Conservation (phyloP, 2,329 filamentous ascomycete species). For the Zymoseptoria pseudotritici region DNA sequence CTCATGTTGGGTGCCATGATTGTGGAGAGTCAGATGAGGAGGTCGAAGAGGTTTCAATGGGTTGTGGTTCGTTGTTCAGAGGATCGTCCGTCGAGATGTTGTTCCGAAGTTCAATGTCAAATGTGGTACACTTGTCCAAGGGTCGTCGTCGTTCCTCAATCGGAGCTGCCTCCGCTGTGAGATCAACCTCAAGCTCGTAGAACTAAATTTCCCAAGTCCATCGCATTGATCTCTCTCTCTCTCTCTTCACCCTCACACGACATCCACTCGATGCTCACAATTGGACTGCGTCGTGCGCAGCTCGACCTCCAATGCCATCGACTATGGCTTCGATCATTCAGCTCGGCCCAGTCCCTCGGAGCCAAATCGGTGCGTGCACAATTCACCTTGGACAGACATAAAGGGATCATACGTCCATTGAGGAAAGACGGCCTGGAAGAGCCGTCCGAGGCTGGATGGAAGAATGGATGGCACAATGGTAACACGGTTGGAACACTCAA, state of each 20-base stretch:
- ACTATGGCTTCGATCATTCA: constrained; percentile 19
- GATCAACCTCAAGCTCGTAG: too few relatives aligned
- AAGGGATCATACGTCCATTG: neutral
- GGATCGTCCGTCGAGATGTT: neutral
- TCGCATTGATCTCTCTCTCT: too few relatives aligned
- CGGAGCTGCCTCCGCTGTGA: too few relatives aligned
- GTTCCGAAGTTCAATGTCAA: too few relatives aligned
- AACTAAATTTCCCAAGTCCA: too few relatives aligned
- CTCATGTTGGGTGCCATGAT: constrained; percentile 47
- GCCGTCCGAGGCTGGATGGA: neutral
- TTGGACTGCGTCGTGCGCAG: constrained; percentile 14
- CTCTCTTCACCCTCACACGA: neutral
- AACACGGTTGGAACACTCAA: too few relatives aligned
- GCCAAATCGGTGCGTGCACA: neutral
- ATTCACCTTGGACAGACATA: neutral
- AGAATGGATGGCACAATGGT: too few relatives aligned
- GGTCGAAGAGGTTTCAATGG: neutral
- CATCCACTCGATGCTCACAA: constrained; percentile 9
- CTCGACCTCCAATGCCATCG: constrained; percentile 19
- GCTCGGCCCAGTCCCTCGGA: neutral
- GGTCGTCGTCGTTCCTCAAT: too few relatives aligned
- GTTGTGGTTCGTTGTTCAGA: neutral
- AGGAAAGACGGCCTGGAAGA: neutral
- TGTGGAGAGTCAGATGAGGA: constrained; percentile 5
- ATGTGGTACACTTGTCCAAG: too few relatives aligned